A percentile compares a stretch with the other conserved stretches of the same genome.
These are phyloP conservation scores for Rhodotorula graminis DNA, from an alignment of 768 basidiomycete genomes.

Conservation along the genomic window DNA sequence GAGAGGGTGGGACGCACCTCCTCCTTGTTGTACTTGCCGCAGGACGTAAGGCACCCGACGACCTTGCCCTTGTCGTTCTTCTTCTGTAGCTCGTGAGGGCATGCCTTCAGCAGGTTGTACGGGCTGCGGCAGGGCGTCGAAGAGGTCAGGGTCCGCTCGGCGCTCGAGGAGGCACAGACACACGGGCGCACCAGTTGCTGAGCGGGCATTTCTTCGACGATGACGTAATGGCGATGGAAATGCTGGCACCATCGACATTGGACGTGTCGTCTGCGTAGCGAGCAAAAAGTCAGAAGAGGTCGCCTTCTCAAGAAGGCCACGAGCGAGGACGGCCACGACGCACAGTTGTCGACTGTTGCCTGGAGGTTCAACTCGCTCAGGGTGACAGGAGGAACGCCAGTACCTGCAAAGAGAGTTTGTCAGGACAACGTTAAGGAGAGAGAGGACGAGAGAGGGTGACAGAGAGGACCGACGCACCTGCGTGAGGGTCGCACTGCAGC, in stretches of 20 bases:
- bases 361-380: conserved; percentile 23
- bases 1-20: neutral
- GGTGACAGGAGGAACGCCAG: conserved; percentile 4
- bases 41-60: conserved; percentile 16
- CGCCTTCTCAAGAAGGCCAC: too few relatives aligned
- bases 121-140: neutral
- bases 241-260: conserved; percentile 21
- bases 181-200: conserved; percentile 6
- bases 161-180: too few relatives aligned
- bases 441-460: neutral
- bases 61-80: conserved; percentile 19
- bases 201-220: conserved; percentile 6
- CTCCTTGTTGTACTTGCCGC: neutral
- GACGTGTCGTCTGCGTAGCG: conserved; percentile 10
- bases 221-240: conserved; percentile 15
- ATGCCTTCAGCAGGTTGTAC: conserved; percentile 1
- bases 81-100: conserved; percentile 13
- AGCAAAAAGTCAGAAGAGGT: neutral
- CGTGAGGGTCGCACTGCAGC: neutral
- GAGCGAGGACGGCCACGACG: neutral
- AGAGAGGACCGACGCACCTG: too few relatives aligned
- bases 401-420: neutral
- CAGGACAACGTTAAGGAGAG: neutral
- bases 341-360: conserved; percentile 1
- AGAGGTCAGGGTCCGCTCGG: too few relatives aligned